A percentile compares a stretch with the other conserved stretches of the same genome.
phyloP scores from a whole-genome alignment of 2,329 filamentous ascomycete species.

The Ophiostoma perfectum region DNA sequence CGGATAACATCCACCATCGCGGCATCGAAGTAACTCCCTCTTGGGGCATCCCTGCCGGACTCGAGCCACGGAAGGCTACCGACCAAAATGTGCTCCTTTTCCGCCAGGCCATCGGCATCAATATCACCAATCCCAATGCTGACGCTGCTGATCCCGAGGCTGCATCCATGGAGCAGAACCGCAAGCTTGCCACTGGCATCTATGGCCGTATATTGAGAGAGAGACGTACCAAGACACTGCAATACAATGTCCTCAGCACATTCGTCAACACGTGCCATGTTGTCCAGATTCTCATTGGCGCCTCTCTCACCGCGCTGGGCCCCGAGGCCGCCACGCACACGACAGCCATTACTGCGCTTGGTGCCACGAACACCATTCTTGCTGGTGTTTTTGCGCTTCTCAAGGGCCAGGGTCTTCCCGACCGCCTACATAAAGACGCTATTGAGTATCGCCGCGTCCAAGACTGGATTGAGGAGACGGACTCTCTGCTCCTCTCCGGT shows the following conservation, averaged over 20 bases:
- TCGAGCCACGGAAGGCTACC: slow-evolving; percentile 33
- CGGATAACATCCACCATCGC: background rate
- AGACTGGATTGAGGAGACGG: slow-evolving; percentile 52
- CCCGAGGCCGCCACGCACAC: slow-evolving; percentile 45
- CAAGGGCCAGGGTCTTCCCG: slow-evolving; percentile 47
- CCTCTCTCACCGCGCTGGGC: slow-evolving; percentile 43
- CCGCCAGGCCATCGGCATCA: slow-evolving; percentile 42
- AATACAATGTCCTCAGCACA: slow-evolving; percentile 34
- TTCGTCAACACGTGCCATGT: slow-evolving; percentile 42
- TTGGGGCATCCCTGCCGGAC: slow-evolving; percentile 37
- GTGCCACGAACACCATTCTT: slow-evolving; percentile 57
- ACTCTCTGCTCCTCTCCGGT: slow-evolving; percentile 40
- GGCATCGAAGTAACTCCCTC: background rate
- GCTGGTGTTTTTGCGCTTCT: slow-evolving; percentile 56
- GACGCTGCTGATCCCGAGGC: slow-evolving; percentile 25
- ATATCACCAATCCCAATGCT: slow-evolving; percentile 26
- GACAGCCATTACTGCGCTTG: slow-evolving; percentile 50
- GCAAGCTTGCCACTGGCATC: slow-evolving; percentile 36
- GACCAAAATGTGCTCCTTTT: slow-evolving; percentile 41
- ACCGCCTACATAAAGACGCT: slow-evolving; percentile 43
- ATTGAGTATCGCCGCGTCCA: slow-evolving; percentile 43
- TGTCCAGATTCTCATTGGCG: slow-evolving; percentile 44
- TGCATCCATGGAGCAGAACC: slow-evolving; percentile 34
- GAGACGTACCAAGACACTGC: slow-evolving; percentile 32
- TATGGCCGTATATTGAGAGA: slow-evolving; percentile 38